phyloP scores from a whole-genome alignment of 2,329 filamentous ascomycete species.

The Monosporascus sp. region DNA sequence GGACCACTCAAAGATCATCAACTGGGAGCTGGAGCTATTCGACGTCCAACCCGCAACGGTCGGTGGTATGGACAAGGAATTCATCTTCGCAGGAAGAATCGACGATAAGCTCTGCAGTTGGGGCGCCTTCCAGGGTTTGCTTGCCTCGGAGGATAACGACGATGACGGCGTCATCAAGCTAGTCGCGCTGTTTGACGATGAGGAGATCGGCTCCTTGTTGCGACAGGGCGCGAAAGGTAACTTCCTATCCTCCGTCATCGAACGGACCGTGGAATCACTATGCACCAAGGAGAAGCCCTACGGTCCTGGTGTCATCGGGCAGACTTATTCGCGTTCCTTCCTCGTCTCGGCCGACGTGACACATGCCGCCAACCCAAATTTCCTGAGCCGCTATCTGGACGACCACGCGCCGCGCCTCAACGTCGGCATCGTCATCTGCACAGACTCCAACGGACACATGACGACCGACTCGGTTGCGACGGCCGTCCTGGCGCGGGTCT shows the following conservation, averaged over 20 bases:
- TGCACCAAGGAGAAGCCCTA: slow-evolving; percentile 36
- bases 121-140: slow-evolving; percentile 78
- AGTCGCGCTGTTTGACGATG: slow-evolving; percentile 92
- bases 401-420: slow-evolving; percentile 86
- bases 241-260: slow-evolving; percentile 75
- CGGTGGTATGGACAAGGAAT: slow-evolving; percentile 81
- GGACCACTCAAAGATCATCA: slow-evolving; percentile 71
- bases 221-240: slow-evolving; percentile 88
- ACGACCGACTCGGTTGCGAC: slow-evolving; percentile 87
- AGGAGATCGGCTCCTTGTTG: slow-evolving; percentile 88
- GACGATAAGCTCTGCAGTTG: slow-evolving; percentile 98
- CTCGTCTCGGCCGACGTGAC: slow-evolving; percentile 89
- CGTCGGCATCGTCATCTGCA: slow-evolving; percentile 73
- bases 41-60: slow-evolving; percentile 81
- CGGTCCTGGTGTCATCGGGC: slow-evolving; percentile 61
- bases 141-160: slow-evolving; percentile 57
- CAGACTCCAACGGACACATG: slow-evolving; percentile 91
- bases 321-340: slow-evolving; percentile 89
- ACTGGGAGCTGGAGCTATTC: slow-evolving; percentile 96
- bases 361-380: slow-evolving; percentile 94
- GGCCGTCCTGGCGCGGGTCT: slow-evolving; percentile 72
- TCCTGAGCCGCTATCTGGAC: slow-evolving; percentile 74
- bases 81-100: slow-evolving; percentile 92
- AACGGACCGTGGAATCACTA: slow-evolving; percentile 70
- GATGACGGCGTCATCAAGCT: slow-evolving; percentile 73